These are phyloP conservation scores for Datisca glomerata DNA, from an alignment of 306 rosid genomes.

Conservation along the genomic window DNA sequence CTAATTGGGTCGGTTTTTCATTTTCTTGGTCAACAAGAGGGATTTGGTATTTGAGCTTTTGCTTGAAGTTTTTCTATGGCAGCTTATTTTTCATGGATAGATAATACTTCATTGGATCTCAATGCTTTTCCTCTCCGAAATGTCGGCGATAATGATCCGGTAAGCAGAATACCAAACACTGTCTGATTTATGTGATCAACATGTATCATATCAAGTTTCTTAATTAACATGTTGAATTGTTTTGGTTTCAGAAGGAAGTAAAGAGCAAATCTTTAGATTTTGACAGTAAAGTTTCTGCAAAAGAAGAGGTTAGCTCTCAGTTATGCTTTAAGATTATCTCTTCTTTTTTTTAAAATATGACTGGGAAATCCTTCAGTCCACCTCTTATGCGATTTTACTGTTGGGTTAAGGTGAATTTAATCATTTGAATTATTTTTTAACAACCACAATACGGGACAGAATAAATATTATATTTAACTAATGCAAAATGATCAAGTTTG, in stretches of 20 bases:
- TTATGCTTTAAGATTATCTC: too few species aligned
- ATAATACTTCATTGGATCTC: conserved; percentile 67
- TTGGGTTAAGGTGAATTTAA: too few species aligned
- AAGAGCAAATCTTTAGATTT: conserved; percentile 38
- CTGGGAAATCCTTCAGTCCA: background rate
- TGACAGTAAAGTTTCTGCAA: conserved; percentile 34
- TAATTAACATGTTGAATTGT: conserved; percentile 1
- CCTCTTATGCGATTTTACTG: too few species aligned
- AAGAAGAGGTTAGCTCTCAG: conserved; percentile 48
- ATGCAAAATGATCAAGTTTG: background rate
- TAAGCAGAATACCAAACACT: too few species aligned
- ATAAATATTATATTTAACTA: too few species aligned
- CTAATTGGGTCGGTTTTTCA: background rate
- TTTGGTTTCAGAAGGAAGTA: conserved; percentile 45
- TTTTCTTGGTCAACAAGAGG: background rate
- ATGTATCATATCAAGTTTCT: background rate
- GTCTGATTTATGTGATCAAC: too few species aligned
- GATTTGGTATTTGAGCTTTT: too few species aligned
- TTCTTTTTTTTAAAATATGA: too few species aligned
- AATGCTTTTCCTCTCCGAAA: conserved; percentile 33
- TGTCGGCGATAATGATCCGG: conserved; percentile 40
- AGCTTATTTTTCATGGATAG: conserved; percentile 35
- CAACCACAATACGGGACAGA: too few species aligned
- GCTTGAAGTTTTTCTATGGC: too few species aligned
- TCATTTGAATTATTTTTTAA: too few species aligned